These are phyloP conservation scores for Leccinum subrobustum DNA, from an alignment of 1,284 basidiomycete genomes.

Conservation along the genomic window DNA sequence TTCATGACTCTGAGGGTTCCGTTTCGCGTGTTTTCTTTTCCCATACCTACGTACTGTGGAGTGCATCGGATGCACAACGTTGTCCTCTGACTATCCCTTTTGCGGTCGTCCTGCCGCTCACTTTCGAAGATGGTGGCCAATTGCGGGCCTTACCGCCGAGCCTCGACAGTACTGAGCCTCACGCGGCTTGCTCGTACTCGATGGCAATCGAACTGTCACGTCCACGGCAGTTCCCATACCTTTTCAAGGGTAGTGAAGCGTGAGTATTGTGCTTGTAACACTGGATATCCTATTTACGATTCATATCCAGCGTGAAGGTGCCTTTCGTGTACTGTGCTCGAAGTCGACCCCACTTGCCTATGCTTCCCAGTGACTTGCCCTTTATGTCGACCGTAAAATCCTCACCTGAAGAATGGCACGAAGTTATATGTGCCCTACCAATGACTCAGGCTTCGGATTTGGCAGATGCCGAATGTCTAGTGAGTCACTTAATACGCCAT, in stretches of 20 bases:
- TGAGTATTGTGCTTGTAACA: constrained; percentile 11
- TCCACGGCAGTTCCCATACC: constrained; percentile 18
- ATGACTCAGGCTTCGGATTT: constrained; percentile 23
- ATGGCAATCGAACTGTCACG: constrained; percentile 24
- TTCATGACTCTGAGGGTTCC: constrained; percentile 16
- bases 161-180: constrained; percentile 16
- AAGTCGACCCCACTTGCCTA: constrained; percentile 25
- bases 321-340: constrained; percentile 27
- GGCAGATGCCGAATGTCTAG: constrained; percentile 28
- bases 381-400: constrained; percentile 34
- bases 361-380: constrained; percentile 23
- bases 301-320: constrained; percentile 21
- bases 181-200: constrained; percentile 25
- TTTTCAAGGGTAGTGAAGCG: constrained; percentile 22
- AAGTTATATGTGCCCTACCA: constrained; percentile 26
- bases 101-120: constrained; percentile 19
- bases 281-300: not conserved
- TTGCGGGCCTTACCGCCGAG: constrained; percentile 25
- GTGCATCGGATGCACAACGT: constrained; percentile 6
- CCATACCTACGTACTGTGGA: constrained; percentile 20
- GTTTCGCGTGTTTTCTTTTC: constrained; percentile 24
- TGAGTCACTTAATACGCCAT: constrained; percentile 15
- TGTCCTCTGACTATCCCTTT: constrained; percentile 29
- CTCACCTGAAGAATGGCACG: constrained; percentile 34
- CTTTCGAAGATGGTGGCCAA: constrained; percentile 26